Evolutionary conservation across 1,284 basidiomycete species (phyloP).

Genomic region (Amylostereum areolatum): DNA sequence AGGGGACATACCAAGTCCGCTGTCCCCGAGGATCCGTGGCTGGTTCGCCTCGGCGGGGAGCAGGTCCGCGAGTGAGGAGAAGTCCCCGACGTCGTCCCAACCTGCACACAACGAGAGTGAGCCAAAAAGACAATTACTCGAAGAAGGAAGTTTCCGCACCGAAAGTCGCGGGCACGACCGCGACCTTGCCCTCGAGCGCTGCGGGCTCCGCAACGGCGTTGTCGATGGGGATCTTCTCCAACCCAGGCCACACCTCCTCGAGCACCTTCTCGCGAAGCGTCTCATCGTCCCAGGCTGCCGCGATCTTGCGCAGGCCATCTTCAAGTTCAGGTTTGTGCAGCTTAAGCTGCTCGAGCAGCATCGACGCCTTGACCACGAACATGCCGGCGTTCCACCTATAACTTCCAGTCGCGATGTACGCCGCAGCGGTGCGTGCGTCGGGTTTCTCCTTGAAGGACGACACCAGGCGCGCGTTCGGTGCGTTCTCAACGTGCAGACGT

Average conservation of each 20-base stretch:
- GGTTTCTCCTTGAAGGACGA: constrained; percentile 83
- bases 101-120: constrained; percentile 33
- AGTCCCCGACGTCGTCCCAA: constrained; percentile 87
- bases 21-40: constrained; percentile 72
- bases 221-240: constrained; percentile 83
- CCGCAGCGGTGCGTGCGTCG: constrained; percentile 75
- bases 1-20: constrained; percentile 49
- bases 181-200: constrained; percentile 66
- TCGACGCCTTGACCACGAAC: constrained; percentile 75
- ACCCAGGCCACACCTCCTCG: constrained; percentile 31
- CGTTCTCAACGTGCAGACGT: constrained; percentile 52
- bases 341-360: constrained; percentile 62
- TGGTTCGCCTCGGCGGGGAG: constrained; percentile 76
- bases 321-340: constrained; percentile 69
- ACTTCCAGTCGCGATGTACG: constrained; percentile 76
- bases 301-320: constrained; percentile 60
- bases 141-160: constrained; percentile 39
- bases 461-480: constrained; percentile 74
- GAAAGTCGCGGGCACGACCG: constrained; percentile 83
- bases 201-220: constrained; percentile 86
- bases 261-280: constrained; percentile 43
- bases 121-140: background rate
- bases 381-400: constrained; percentile 87
- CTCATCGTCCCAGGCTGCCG: constrained; percentile 65
- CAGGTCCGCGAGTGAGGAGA: constrained; percentile 76